A percentile compares a stretch with the other conserved stretches of the same genome.
These are phyloP conservation scores for Coemansia sp. DNA, from an alignment of 192 early-diverging fungal species.

Conservation along the genomic window DNA sequence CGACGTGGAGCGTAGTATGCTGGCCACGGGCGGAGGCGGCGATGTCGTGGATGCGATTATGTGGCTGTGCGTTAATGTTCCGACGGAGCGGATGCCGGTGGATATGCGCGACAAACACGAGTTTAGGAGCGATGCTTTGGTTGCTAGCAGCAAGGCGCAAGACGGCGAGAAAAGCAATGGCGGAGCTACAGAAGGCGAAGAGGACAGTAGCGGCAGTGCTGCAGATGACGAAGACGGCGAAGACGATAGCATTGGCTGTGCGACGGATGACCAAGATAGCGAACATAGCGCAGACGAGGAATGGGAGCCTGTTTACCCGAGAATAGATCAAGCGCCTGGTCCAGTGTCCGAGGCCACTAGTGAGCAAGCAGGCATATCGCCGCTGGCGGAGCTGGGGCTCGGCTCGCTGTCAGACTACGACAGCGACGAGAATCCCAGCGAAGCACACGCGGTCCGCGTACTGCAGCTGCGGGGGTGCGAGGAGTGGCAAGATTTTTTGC, in stretches of 20 bases:
- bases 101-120: slow-evolving; percentile 41
- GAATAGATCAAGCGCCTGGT: no score
- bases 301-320: no score
- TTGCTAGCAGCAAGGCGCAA: background rate
- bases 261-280: no score
- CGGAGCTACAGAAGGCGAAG: no score
- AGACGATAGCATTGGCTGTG: no score
- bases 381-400: no score
- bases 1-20: slow-evolving; percentile 12
- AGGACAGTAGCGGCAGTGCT: background rate
- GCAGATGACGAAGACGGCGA: background rate
- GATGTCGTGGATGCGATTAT: slow-evolving; percentile 17
- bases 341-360: no score
- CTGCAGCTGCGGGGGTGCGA: slow-evolving; percentile 3
- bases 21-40: slow-evolving; percentile 7
- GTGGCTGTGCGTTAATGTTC: slow-evolving; percentile 27
- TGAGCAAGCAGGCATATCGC: no score
- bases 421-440: slow-evolving; percentile 20
- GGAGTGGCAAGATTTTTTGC: slow-evolving; percentile 8
- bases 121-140: background rate
- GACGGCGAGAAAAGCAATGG: background rate
- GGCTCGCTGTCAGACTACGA: no score
- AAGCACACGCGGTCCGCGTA: slow-evolving; percentile 2
- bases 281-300: no score
- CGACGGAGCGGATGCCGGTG: slow-evolving; percentile 22